A percentile compares a stretch with the other conserved stretches of the same genome.
Evolutionary conservation across 345 rosid species (phyloP).

Genomic region (Stellera chamaejasme): DNA sequence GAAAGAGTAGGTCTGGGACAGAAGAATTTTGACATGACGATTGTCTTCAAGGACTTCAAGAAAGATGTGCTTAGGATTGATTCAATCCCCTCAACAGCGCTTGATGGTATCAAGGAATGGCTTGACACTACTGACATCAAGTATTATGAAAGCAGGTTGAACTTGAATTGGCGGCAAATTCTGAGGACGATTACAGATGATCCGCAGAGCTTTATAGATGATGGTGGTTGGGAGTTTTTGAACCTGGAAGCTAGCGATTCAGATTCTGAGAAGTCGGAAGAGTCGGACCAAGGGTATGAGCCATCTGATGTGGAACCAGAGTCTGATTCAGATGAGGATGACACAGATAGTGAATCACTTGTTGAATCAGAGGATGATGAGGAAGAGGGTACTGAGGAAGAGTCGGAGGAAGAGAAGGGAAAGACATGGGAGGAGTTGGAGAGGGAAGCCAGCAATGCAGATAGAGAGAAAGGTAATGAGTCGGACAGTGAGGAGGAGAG

Average conservation of each 20-base stretch:
- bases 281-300: conserved; percentile 84
- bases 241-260: conserved; percentile 85
- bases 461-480: conserved; percentile 75
- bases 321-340: conserved; percentile 76
- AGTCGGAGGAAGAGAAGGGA: conserved; percentile 84
- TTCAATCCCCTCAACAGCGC: conserved; percentile 67
- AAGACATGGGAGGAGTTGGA: conserved; percentile 98
- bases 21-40: conserved; percentile 90
- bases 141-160: conserved; percentile 90
- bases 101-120: conserved; percentile 93
- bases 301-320: conserved; percentile 81
- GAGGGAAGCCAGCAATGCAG: conserved; percentile 93
- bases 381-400: conserved; percentile 63
- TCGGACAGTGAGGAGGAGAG: conserved; percentile 95
- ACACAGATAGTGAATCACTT: conserved; percentile 60
- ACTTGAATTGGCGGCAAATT: conserved; percentile 90
- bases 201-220: conserved; percentile 73
- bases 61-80: conserved; percentile 78
- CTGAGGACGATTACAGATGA: conserved; percentile 86
- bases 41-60: conserved; percentile 92
- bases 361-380: conserved; percentile 88
- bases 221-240: conserved; percentile 94
- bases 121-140: conserved; percentile 84
- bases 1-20: conserved; percentile 93
- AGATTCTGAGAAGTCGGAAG: conserved; percentile 68